Base-by-base conservation (phyloP, 305 asterid species). In the Solanum chacoense region DNA sequence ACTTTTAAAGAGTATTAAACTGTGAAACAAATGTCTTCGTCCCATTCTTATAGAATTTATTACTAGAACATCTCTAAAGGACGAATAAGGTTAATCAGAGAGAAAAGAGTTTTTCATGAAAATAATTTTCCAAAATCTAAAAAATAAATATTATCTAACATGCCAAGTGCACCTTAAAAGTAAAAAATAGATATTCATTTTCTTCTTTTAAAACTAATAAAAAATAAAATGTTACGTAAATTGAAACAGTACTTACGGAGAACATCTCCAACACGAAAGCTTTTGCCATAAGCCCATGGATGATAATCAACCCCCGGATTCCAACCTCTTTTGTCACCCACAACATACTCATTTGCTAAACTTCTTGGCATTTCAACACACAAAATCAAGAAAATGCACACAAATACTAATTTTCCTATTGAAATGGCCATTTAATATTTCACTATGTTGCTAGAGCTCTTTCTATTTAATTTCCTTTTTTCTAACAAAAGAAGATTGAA, bases 281-380 rank as follows among this genome's bases (percentile, higher is more conserved):
- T 80, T 42, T 80, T 80, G 26, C 85, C 85, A 42, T 80, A 80
- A 80, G 37, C 69, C 85, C 85, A 80, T 40, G 65, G 85, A 80
- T 80, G 85, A 80, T 80, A 80, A 80, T 80, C 69, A 80, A 16
- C 38, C 6, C 85, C 37, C 32, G 69, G 85, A 42, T 16, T 80
- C 85, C 85, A 80, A 26, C 69, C 85, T 8, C 9, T 42, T 40
- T 50, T 80, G 10, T 50, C 85, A 8, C 85, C 69, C 3, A 80
- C 85, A 1, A 28, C 37, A 11, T 80, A 80, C 37, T 80, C 85
- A 6, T 80, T 80, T 18, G 85, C 85, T 26, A 26, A 80, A 4
- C 85, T 28, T 2, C 6, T 28, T 80, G 85, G 37, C 37, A 80
- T 1, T 26, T 4, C 69, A 26, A 80, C 24, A 42, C 69, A 28